Base-by-base conservation (phyloP, 345 rosid genomes). In the Toxicodendron radicans region DNA sequence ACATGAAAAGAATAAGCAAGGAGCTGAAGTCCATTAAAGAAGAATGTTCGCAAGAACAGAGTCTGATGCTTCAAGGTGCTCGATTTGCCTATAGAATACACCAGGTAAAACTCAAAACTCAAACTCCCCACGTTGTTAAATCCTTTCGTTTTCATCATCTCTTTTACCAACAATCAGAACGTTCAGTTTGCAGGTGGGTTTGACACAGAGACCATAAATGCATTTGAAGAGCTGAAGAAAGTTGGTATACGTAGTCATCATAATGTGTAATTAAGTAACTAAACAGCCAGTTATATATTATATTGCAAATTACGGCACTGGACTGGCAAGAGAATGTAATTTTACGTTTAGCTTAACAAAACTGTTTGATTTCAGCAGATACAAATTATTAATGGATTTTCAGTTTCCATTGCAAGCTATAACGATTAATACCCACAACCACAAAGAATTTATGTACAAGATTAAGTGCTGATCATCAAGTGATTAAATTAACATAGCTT, bases 101-200 rank as follows among this genome's bases (percentile, higher is more conserved):
- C 82, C 98, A 95, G 93, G 99, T 93, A 88, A 88, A 59, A 43
- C 2, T 27, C 30, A 27, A 27, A 3, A 8, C 51, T 58, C 51
- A 23, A 62, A 61, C 33, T 18, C 17, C 60, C 33, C n/a, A 70
- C 38, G 72, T 58, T 38, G 7, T 38, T 70, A 48, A 35, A 73
- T 43, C 11, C 23, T 30, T 58, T 2, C 27, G 57, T 38, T 27
- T 48, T 53, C 8, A 43, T 33, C 46, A 66, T 16, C 56, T 32
- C 6, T 21, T 45, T 62, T 12, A 45, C 75, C 74, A 60, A 83
- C 67, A 24, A 57, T 9, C 16, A 10, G 16, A 76, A 38, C 33
- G 59, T 81, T 73, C 91, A 94, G 98, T 91, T 95, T 69, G 93
- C 90, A 85, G 97, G 98, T 9, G 99, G 99, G 30, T 95, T 93